A percentile compares a stretch with the other conserved stretches of the same genome.
Evolutionary conservation across 257 asterid genomes (phyloP).

Genomic region (Coffea canephora): DNA sequence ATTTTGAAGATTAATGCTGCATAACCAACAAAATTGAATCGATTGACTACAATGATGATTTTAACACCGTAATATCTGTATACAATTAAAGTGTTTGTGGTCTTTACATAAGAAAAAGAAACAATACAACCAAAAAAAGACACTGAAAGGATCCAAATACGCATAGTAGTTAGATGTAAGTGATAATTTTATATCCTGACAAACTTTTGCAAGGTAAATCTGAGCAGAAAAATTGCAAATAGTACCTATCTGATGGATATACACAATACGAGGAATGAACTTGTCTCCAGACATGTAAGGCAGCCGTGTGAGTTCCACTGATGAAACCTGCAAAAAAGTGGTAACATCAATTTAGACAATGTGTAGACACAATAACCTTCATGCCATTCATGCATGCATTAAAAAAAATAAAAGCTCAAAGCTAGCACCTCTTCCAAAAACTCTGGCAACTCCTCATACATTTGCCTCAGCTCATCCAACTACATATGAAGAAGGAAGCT

Average conservation of each 20-base stretch:
- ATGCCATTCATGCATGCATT: not conserved
- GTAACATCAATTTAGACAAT: constrained; percentile 24
- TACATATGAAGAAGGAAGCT: constrained; percentile 38
- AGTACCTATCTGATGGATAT: constrained; percentile 88
- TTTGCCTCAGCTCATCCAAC: constrained; percentile 98
- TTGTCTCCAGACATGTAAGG: constrained; percentile 61
- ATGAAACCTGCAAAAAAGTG: constrained; percentile 59
- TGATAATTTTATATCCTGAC: constrained; percentile 1
- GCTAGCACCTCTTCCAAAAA: constrained; percentile 85
- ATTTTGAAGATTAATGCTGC: not conserved
- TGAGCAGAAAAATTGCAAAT: constrained; percentile 17
- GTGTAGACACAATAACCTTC: not conserved
- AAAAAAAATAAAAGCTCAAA: constrained; percentile 25
- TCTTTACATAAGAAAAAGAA: not conserved
- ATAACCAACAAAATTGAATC: not conserved
- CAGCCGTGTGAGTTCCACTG: constrained; percentile 84
- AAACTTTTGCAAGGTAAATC: not conserved
- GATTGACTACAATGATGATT: no score
- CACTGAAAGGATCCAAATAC: not conserved
- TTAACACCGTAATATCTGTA: not conserved
- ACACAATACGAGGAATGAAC: constrained; percentile 72
- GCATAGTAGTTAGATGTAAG: not conserved
- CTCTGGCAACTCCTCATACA: constrained; percentile 93
- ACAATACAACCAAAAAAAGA: not conserved
- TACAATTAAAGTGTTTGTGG: not conserved